Percentiles rank a stretch among this genome's conserved stretches.
Conservation (phyloP, 2,329 filamentous ascomycete species). For the Hirsutella rhossiliensis region DNA sequence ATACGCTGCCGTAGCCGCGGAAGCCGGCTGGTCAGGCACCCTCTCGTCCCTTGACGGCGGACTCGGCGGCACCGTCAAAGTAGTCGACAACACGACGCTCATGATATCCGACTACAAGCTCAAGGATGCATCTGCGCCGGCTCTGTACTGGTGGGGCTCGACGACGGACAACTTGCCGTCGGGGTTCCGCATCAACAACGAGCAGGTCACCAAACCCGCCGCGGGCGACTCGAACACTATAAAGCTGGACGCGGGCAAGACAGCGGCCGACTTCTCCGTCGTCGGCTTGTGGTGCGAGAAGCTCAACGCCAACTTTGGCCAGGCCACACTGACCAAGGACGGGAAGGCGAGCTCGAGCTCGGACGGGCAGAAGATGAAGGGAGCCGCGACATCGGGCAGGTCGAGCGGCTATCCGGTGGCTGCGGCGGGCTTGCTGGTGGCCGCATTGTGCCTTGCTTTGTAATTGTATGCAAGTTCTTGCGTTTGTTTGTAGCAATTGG, state of each 20-base stretch:
- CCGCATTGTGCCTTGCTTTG: no score
- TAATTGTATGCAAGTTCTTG: no score
- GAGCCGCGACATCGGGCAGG: no score
- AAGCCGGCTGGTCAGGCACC: constrained; percentile 8
- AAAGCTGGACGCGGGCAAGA: constrained; percentile 12
- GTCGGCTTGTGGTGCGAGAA: constrained; percentile 13
- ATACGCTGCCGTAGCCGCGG: constrained; percentile 5
- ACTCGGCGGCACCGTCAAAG: constrained; percentile 11
- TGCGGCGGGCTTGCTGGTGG: no score
- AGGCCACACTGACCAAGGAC: constrained; percentile 6
- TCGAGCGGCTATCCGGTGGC: no score
- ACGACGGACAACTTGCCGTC: constrained; percentile 6
- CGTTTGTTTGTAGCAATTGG: no score
- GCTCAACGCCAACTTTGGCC: constrained; percentile 12
- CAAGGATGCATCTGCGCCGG: constrained; percentile 12
- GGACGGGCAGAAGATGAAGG: no score
- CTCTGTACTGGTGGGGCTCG: constrained; percentile 16
- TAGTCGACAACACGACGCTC: constrained; percentile 10
- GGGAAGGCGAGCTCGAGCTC: background rate
- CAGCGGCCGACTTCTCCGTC: constrained; percentile 9
- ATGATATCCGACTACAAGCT: constrained; percentile 11
- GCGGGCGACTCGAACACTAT: constrained; percentile 8
- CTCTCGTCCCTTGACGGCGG: constrained; percentile 12
- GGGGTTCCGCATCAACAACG: constrained; percentile 15
- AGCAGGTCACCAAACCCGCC: constrained; percentile 8